Evolutionary conservation across 352 stramenopile genomes (phyloP).

Genomic region (Thraustotheca clavata): DNA sequence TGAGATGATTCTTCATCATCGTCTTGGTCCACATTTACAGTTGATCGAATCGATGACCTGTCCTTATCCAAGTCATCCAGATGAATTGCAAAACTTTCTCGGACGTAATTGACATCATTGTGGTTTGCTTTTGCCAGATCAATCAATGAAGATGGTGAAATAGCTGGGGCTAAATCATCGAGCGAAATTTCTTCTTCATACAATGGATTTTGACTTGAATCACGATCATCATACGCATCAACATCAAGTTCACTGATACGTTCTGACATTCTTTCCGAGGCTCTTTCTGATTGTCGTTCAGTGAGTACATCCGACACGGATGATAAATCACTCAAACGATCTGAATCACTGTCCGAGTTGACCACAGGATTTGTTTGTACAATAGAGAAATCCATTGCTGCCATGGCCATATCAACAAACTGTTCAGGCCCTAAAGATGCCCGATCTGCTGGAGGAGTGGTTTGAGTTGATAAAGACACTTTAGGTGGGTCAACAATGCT

Average conservation of each 20-base stretch:
- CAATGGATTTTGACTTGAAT: not conserved
- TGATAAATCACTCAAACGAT: conserved; percentile 9
- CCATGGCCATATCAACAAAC: conserved; percentile 7
- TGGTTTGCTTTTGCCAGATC: not conserved
- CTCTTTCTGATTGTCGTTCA: conserved; percentile 9
- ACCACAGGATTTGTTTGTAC: not conserved
- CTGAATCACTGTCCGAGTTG: not conserved
- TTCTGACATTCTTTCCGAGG: conserved; percentile 6
- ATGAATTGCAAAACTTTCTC: not conserved
- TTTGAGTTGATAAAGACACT: not conserved
- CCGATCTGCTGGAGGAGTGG: not conserved
- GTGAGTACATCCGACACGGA: not conserved
- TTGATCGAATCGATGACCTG: not conserved
- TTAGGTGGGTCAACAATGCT: conserved; percentile 1
- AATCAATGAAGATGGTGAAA: not conserved
- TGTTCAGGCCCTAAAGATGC: not conserved
- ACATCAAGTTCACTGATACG: conserved; percentile 21
- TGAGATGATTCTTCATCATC: no score
- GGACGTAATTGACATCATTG: conserved; percentile 5
- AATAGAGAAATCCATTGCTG: conserved; percentile 10
- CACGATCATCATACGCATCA: conserved; percentile 17
- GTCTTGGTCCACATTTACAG: conserved; percentile 6
- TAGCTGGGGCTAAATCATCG: not conserved
- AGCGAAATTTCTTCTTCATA: not conserved
- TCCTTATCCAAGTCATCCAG: not conserved